These are phyloP conservation scores for Hypoxylon sp. DNA, from an alignment of 2,329 filamentous ascomycete genomes.

Conservation along the genomic window DNA sequence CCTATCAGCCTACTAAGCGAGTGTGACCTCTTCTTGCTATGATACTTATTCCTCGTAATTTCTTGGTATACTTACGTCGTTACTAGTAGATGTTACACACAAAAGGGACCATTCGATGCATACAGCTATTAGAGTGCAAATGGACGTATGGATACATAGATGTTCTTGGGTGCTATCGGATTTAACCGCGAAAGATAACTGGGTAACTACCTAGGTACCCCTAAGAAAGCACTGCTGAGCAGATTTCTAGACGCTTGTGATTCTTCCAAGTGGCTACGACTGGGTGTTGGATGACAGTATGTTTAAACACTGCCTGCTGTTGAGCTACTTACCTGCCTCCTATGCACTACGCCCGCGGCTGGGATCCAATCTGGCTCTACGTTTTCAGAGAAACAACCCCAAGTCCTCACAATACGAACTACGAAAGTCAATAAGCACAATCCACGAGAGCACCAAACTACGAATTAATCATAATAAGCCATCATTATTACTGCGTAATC, in stretches of 20 bases:
- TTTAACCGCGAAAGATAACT: background rate
- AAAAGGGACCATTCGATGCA: no score
- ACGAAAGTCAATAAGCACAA: background rate
- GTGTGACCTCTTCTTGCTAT: no score
- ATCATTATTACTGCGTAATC: constrained; percentile 31
- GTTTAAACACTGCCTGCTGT: background rate
- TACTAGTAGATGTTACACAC: background rate
- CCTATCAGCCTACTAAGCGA: background rate
- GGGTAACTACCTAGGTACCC: no score
- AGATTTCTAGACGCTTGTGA: background rate
- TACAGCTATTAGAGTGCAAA: background rate
- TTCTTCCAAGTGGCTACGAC: no score
- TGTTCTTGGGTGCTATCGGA: background rate
- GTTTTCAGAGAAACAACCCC: no score
- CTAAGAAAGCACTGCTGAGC: background rate
- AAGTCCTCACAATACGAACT: background rate
- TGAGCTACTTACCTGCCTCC: background rate
- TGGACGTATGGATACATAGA: background rate
- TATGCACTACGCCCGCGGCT: background rate
- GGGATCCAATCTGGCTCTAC: background rate
- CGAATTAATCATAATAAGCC: constrained; percentile 17
- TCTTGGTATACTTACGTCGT: background rate
- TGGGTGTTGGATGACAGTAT: background rate
- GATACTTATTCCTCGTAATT: background rate
- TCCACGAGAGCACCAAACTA: background rate